phyloP scores from a whole-genome alignment of 2,329 filamentous ascomycete genomes.

The Emmonsia crescens region DNA sequence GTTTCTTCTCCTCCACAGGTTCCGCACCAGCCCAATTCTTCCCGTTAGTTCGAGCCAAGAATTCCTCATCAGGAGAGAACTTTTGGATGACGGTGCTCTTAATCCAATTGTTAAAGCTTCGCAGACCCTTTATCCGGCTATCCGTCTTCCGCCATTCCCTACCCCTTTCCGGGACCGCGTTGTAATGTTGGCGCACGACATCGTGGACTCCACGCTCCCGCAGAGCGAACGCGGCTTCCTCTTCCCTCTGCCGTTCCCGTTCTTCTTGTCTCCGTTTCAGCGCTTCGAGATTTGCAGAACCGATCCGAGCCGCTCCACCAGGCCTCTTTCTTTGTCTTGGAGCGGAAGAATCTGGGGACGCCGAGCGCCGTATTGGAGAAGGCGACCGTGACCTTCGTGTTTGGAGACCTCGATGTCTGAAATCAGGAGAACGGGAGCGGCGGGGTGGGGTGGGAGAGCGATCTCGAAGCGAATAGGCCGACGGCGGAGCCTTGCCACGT shows the following conservation, averaged over 20 bases:
- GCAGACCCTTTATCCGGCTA: conserved; percentile 85
- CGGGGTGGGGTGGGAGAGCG: conserved; percentile 17
- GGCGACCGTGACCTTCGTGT: conserved; percentile 24
- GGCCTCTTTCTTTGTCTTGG: conserved; percentile 36
- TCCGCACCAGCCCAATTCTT: conserved; percentile 33
- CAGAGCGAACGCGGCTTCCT: conserved; percentile 26
- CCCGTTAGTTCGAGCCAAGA: conserved; percentile 43
- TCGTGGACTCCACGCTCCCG: conserved; percentile 58
- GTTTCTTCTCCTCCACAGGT: conserved; percentile 38
- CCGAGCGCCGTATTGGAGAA: conserved; percentile 31
- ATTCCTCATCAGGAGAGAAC: conserved; percentile 73
- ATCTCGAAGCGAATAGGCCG: conserved; percentile 32
- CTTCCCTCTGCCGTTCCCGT: conserved; percentile 31
- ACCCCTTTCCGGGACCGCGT: conserved; percentile 84
- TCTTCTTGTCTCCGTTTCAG: conserved; percentile 34
- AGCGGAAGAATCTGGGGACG: conserved; percentile 31
- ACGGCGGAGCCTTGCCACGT: conserved; percentile 27
- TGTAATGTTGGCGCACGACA: conserved; percentile 88
- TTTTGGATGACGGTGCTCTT: conserved; percentile 97
- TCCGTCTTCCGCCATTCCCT: conserved; percentile 91
- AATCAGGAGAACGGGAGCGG: conserved; percentile 15
- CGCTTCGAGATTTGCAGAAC: conserved; percentile 27
- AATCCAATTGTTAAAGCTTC: conserved; percentile 97
- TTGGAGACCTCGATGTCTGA: conserved; percentile 19
- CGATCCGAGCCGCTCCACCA: conserved; percentile 35